Evolutionary conservation across 768 basidiomycete species (phyloP).

Genomic region (Chiua virens): DNA sequence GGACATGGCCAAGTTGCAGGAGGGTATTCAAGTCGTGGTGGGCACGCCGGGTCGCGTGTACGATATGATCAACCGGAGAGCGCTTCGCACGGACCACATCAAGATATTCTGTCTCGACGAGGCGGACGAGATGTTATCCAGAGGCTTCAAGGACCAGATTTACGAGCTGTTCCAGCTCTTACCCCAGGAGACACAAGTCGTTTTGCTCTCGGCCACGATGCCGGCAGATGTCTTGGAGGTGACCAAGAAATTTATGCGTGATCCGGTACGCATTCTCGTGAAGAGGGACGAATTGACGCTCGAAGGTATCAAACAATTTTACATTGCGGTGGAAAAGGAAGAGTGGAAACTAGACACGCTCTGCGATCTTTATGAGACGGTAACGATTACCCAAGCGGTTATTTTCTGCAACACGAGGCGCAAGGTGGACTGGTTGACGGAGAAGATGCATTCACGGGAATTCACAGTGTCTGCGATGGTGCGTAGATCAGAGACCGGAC

Average conservation of each 20-base stretch:
- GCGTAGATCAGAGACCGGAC: slow-evolving; percentile 26
- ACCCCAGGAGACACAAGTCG: slow-evolving; percentile 95
- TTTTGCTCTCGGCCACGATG: slow-evolving; percentile 96
- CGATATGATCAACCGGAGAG: slow-evolving; percentile 97
- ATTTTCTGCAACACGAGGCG: slow-evolving; percentile 99
- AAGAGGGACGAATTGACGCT: slow-evolving; percentile 98
- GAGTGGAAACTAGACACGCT: slow-evolving; percentile 99
- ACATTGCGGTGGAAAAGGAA: slow-evolving; percentile 99
- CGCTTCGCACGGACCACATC: slow-evolving; percentile 83
- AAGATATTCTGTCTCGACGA: slow-evolving; percentile 95
- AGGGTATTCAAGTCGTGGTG: slow-evolving; percentile 87
- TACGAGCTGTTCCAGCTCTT: slow-evolving; percentile 99
- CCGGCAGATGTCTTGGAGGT: slow-evolving; percentile 96
- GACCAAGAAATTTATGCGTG: slow-evolving; percentile 99
- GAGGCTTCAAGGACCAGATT: slow-evolving; percentile 99
- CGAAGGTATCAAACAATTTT: slow-evolving; percentile 99
- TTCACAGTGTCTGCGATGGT: slow-evolving; percentile 99
- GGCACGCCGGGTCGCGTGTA: slow-evolving; percentile 95
- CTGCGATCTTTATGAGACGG: slow-evolving; percentile 97
- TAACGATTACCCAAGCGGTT: slow-evolving; percentile 98
- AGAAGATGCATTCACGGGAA: slow-evolving; percentile 94
- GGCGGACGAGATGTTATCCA: slow-evolving; percentile 98
- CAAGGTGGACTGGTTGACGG: slow-evolving; percentile 99
- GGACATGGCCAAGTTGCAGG: slow-evolving; percentile 95
- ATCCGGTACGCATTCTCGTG: slow-evolving; percentile 94